Conservation (phyloP, 1,139 yeast species). For the Entelexis sorbosivorans region DNA sequence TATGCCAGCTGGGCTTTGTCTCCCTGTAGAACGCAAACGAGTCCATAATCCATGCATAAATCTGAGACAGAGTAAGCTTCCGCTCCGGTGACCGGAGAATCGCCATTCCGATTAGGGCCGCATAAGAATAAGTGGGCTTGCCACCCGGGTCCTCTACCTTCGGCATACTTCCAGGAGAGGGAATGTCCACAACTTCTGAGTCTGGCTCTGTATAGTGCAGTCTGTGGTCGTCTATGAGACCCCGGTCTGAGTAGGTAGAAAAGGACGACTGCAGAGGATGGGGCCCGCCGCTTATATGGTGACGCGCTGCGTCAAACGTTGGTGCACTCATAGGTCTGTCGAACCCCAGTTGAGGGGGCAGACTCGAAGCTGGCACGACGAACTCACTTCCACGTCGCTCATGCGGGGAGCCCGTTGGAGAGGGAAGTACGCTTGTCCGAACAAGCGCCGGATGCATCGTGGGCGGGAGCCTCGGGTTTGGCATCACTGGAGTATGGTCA, state of each 20-base stretch:
- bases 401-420: conserved; percentile 10
- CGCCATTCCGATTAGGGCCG: conserved; percentile 88
- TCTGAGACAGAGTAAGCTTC: conserved; percentile 76
- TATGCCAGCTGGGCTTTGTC: conserved; percentile 91
- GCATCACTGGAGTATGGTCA: conserved; percentile 1
- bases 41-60: conserved; percentile 84
- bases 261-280: not conserved
- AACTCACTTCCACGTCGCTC: conserved; percentile 3
- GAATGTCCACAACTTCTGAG: conserved; percentile 7
- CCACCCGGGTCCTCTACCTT: conserved; percentile 38
- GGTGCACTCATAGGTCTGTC: conserved; percentile 3
- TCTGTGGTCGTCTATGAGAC: not conserved
- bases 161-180: conserved; percentile 29
- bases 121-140: conserved; percentile 92
- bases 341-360: not conserved
- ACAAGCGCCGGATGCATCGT: not conserved
- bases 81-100: conserved; percentile 74
- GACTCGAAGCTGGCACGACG: not conserved
- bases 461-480: not conserved
- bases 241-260: not conserved
- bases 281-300: no score
- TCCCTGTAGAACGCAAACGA: conserved; percentile 75
- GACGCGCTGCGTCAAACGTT: not conserved
- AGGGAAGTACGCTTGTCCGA: not conserved
- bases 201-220: not conserved